Conservation (phyloP, 2,329 filamentous ascomycete genomes). For the Lomentospora prolificans region DNA sequence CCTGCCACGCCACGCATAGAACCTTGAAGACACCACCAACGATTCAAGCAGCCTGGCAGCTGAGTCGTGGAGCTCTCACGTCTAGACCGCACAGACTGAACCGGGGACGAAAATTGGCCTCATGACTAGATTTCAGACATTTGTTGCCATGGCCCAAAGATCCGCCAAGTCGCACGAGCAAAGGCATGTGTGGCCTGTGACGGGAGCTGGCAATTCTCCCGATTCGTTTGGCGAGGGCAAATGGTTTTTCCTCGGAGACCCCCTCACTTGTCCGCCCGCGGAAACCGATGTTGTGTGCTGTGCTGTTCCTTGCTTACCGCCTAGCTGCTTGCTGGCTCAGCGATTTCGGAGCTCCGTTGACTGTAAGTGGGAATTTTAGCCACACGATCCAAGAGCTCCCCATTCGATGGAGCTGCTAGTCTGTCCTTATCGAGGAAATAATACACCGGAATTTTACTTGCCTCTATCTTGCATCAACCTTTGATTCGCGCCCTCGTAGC, state of each 20-base stretch:
- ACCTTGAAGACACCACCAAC: background rate
- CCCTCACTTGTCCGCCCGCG: background rate
- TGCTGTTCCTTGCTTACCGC: background rate
- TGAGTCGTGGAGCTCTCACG: background rate
- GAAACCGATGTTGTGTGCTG: background rate
- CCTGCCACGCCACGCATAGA: background rate
- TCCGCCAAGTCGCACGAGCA: background rate
- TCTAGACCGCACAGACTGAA: background rate
- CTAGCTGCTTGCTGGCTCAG: background rate
- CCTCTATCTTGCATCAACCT: too few species aligned
- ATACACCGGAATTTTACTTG: too few species aligned
- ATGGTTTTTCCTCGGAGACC: background rate
- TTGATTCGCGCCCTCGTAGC: too few species aligned
- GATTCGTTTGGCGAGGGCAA: background rate
- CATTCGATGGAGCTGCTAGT: too few species aligned
- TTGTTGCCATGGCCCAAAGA: background rate
- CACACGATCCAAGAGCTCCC: too few species aligned
- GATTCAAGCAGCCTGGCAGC: background rate
- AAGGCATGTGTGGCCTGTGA: too few species aligned
- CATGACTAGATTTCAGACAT: constrained; percentile 1
- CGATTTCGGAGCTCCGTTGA: constrained; percentile 1
- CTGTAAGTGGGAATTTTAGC: too few species aligned
- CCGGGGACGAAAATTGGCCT: background rate
- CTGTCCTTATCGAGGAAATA: too few species aligned
- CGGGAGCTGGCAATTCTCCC: too few species aligned